A percentile compares a stretch with the other conserved stretches of the same genome.
Conservation (phyloP, 2,329 filamentous ascomycete genomes). For the Xylaria polymorpha region DNA sequence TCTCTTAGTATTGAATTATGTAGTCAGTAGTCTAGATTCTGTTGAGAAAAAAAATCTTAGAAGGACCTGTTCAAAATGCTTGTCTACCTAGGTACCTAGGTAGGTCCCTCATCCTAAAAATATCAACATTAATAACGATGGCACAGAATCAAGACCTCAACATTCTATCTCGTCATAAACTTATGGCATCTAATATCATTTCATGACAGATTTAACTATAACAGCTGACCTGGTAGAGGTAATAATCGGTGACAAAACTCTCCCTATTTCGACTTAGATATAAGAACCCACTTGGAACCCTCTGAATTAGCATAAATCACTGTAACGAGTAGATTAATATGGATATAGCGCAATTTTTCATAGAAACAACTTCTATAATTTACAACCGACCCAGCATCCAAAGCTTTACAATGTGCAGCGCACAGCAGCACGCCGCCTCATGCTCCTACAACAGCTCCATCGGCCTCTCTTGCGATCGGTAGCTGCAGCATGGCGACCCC, state of each 20-base stretch:
- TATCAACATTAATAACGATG: not conserved
- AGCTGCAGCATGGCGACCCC: constrained; percentile 48
- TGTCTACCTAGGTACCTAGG: no score
- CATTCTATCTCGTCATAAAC: not conserved
- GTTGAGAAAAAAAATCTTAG: not conserved
- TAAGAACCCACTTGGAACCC: not conserved
- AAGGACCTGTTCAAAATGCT: not conserved
- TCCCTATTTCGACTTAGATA: not conserved
- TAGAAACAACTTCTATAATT: constrained; percentile 17
- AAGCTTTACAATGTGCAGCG: constrained; percentile 46
- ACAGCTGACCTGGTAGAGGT: not conserved
- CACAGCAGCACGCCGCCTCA: constrained; percentile 47
- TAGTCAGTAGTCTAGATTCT: not conserved
- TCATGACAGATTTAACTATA: not conserved
- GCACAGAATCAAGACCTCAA: not conserved
- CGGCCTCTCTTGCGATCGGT: constrained; percentile 49
- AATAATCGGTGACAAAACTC: not conserved
- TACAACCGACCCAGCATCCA: constrained; percentile 23
- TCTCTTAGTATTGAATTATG: not conserved
- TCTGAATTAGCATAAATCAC: not conserved
- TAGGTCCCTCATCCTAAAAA: not conserved
- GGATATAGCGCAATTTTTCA: constrained; percentile 6
- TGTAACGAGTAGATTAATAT: constrained; percentile 4
- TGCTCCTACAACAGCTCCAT: constrained; percentile 51
- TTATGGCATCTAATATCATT: not conserved